Evolutionary conservation across 345 rosid genomes (phyloP).

Genomic region (Citrus glauca): DNA sequence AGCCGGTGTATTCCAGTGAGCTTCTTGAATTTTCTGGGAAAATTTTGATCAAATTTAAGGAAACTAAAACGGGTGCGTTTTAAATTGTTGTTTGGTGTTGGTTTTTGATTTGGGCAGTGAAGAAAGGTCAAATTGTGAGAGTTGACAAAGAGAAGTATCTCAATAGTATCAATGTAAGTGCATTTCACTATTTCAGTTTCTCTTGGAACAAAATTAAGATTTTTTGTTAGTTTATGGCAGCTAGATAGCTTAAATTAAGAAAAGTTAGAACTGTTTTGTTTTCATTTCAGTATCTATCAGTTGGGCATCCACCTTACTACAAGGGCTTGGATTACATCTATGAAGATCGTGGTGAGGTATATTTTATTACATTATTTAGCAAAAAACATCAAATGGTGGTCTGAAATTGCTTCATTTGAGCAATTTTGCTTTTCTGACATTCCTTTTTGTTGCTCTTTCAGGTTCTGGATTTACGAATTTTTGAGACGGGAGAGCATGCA

Average conservation of each 20-base stretch:
- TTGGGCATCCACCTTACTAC: constrained; percentile 93
- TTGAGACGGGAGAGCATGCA: constrained; percentile 95
- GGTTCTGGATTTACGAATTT: constrained; percentile 75
- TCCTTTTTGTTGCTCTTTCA: constrained; percentile 1
- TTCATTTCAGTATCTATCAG: constrained; percentile 69
- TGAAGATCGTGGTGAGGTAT: constrained; percentile 95
- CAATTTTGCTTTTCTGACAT: background rate
- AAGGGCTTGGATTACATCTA: constrained; percentile 92
- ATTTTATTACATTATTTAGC: background rate
- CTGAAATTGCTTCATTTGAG: background rate
- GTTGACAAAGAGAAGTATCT: constrained; percentile 97
- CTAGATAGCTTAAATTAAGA: background rate
- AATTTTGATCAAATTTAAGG: background rate
- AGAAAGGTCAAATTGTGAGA: constrained; percentile 96
- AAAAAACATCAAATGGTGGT: background rate
- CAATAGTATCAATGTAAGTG: constrained; percentile 70
- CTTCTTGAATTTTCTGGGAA: background rate
- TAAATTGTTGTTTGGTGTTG: background rate
- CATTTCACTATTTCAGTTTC: background rate
- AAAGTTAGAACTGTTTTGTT: constrained; percentile 1
- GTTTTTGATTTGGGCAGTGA: constrained; percentile 51
- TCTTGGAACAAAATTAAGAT: background rate
- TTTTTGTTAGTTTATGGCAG: background rate
- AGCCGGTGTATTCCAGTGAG: constrained; percentile 88
- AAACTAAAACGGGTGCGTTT: background rate